phyloP scores from a whole-genome alignment of 2,329 filamentous ascomycete species.

The Ophiocordyceps camponoti-leonardi region DNA sequence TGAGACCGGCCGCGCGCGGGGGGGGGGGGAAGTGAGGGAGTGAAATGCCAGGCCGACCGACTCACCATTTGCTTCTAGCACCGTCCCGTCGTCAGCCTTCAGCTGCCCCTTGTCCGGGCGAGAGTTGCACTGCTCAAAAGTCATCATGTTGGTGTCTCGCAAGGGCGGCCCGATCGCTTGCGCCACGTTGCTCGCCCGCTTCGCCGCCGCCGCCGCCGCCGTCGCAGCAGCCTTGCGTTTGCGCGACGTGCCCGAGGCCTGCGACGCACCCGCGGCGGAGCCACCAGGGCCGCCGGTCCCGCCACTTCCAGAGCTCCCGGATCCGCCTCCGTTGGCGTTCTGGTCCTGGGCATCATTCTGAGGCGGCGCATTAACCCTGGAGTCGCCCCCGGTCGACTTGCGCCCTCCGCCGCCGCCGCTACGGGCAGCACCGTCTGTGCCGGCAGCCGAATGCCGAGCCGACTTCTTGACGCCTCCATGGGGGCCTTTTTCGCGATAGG shows the following conservation, averaged over 20 bases:
- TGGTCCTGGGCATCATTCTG: constrained; percentile 21
- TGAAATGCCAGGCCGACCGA: constrained; percentile 2
- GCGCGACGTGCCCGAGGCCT: constrained; percentile 38
- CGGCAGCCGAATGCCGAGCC: constrained; percentile 23
- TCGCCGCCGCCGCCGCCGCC: constrained; percentile 16
- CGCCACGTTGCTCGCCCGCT: constrained; percentile 12
- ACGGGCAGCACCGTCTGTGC: constrained; percentile 18
- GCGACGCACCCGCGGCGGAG: constrained; percentile 10
- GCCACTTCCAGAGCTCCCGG: not conserved
- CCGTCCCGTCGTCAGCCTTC: constrained; percentile 78
- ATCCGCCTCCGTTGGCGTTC: constrained; percentile 4
- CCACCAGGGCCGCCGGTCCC: constrained; percentile 3
- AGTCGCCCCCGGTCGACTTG: constrained; percentile 23
- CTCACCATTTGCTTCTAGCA: constrained; percentile 73
- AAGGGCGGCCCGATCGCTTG: constrained; percentile 21
- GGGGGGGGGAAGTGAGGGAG: too few relatives aligned
- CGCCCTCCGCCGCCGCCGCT: constrained; percentile 19
- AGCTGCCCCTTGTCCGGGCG: constrained; percentile 61
- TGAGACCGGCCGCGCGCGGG: constrained; percentile 1
- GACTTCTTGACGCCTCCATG: constrained; percentile 37
- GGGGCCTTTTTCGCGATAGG: constrained; percentile 36
- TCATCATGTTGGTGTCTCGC: constrained; percentile 72
- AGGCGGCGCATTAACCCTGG: constrained; percentile 14
- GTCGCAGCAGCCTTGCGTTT: constrained; percentile 53
- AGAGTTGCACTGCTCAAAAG: constrained; percentile 57